Evolutionary conservation across 495 filamentous ascomycete genomes (phyloP).

Genomic region (Terfezia claveryi): DNA sequence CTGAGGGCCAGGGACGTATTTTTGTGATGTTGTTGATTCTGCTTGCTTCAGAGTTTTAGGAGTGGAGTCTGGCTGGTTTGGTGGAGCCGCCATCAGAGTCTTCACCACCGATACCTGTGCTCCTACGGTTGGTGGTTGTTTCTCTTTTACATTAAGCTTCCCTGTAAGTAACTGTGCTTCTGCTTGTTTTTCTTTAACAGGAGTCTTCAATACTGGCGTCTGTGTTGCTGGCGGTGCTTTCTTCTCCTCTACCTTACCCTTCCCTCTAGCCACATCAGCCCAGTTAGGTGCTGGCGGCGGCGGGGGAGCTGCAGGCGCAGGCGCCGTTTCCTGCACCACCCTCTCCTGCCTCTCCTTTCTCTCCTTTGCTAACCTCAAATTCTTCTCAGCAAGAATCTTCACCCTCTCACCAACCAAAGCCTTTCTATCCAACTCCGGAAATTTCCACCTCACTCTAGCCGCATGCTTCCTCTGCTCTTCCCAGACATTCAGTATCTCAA

Average conservation of each 20-base stretch:
- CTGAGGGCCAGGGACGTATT: neutral
- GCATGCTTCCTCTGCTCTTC: neutral
- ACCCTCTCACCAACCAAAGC: neutral
- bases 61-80: neutral
- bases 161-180: too few species aligned
- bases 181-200: too few species aligned
- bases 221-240: too few species aligned
- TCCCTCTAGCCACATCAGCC: neutral
- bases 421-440: neutral
- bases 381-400: neutral
- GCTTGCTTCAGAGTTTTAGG: neutral
- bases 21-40: neutral
- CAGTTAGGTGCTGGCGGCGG: neutral
- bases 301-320: neutral
- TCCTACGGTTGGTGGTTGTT: too few species aligned
- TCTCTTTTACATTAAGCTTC: too few species aligned
- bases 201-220: too few species aligned
- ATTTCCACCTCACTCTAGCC: neutral
- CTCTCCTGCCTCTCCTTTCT: neutral
- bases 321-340: neutral
- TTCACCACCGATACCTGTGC: too few species aligned
- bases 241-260: neutral
- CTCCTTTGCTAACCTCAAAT: neutral
- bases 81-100: too few species aligned
- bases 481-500: neutral